phyloP scores from a whole-genome alignment of 116 monocot species.

The Zostera marina region DNA sequence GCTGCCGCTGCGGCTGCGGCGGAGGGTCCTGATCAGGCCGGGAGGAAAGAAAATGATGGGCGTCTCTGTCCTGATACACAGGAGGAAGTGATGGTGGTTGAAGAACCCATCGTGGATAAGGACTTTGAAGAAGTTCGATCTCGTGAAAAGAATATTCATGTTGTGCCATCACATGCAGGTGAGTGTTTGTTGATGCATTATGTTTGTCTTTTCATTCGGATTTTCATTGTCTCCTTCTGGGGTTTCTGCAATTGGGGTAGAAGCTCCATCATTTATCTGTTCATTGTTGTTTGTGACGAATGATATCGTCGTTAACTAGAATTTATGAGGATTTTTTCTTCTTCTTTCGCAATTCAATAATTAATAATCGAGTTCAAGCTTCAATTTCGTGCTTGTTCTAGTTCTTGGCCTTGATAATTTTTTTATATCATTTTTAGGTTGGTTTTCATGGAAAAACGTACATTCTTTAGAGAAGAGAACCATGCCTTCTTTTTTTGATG shows the following conservation, averaged over 20 bases:
- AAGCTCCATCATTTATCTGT: constrained; percentile 1
- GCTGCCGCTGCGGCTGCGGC: constrained; percentile 1
- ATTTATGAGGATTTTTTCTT: no score
- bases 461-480: constrained; percentile 67
- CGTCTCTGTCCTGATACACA: constrained; percentile 2
- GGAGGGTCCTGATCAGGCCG: constrained; percentile 4
- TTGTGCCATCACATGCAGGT: constrained; percentile 80
- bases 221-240: neutral
- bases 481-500: constrained; percentile 74
- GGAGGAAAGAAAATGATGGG: constrained; percentile 7
- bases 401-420: neutral
- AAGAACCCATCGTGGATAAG: constrained; percentile 47
- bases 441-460: constrained; percentile 87
- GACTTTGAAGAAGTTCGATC: constrained; percentile 66
- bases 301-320: neutral
- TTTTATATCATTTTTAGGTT: constrained; percentile 44
- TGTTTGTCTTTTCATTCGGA: neutral
- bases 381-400: neutral
- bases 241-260: neutral
- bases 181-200: constrained; percentile 7
- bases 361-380: neutral
- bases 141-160: constrained; percentile 48
- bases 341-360: no score
- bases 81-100: constrained; percentile 13
- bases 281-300: neutral